A percentile compares a stretch with the other conserved stretches of the same genome.
phyloP scores from a whole-genome alignment of 805 yeast species.

The Pichia cabralensis region DNA sequence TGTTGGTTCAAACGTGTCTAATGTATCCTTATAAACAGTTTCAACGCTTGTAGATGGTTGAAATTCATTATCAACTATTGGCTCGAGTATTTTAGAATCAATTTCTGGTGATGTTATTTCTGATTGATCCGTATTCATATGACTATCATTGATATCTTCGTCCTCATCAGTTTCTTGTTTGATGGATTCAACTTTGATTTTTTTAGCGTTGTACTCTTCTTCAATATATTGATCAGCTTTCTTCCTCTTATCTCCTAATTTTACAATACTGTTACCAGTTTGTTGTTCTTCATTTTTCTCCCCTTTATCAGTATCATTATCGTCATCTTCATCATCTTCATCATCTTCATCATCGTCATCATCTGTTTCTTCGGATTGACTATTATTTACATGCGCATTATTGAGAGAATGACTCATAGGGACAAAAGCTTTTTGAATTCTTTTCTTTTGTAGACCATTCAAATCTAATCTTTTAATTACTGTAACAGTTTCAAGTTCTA shows the following conservation, averaged over 20 bases:
- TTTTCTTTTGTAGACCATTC: conserved; percentile 7
- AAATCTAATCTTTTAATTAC: conserved; percentile 10
- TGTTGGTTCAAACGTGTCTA: conserved; percentile 32
- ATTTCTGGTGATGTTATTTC: conserved; percentile 21
- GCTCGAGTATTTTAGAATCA: neutral
- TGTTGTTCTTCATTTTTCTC: neutral
- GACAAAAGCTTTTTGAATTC: conserved; percentile 4
- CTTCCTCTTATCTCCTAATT: too few relatives aligned
- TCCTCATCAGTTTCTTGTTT: neutral
- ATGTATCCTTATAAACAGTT: conserved; percentile 41
- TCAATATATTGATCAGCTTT: too few relatives aligned
- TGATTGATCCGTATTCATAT: conserved; percentile 6
- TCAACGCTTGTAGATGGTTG: conserved; percentile 46
- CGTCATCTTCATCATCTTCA: conserved; percentile 14
- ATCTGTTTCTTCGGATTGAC: neutral
- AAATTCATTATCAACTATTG: conserved; percentile 26
- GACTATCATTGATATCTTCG: conserved; percentile 15
- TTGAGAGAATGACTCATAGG: conserved; percentile 50
- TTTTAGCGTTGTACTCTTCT: too few relatives aligned
- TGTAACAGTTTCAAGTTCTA: neutral
- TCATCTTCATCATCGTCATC: conserved; percentile 11
- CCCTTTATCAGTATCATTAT: conserved; percentile 13
- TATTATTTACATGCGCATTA: conserved; percentile 13
- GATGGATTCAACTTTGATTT: neutral
- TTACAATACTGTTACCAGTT: too few relatives aligned